Evolutionary conservation across 2,329 filamentous ascomycete genomes (phyloP), one percentile per base, ranked within the genome.

Genomic region (Neofusicoccum sp.): DNA sequence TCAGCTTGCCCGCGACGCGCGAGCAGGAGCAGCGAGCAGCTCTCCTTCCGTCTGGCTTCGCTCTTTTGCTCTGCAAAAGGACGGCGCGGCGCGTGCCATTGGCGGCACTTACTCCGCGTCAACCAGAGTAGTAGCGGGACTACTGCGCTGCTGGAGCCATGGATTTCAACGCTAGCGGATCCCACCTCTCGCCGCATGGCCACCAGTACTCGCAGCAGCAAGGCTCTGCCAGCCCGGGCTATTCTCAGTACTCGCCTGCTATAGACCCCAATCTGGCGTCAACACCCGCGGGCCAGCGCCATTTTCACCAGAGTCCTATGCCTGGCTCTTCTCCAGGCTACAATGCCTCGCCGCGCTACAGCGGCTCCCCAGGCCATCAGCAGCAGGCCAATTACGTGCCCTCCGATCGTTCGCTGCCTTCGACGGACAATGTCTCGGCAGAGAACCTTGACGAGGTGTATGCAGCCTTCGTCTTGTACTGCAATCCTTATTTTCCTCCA

Each of bases 401-500:
- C 5, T 71, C 73, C 58, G 82, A 84, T 67, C 80, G 83, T 56
- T 65, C 75, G 20, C 75, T 93, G 49, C 93, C 93, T 6, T 80
- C 86, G 60, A 85, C 83, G 64, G 79, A 86, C 63, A 48, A 9
- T 11, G 86, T 96, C 31, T 87, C 84, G 3, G 83, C 86, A 67
- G 83, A 84, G 1, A 89, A 83, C 11, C 87, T 97, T 65, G 90
- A 93, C 69, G 86, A 93, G 71, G 88, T 90, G 54, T 97, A 93
- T 72, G 87, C 93, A 62, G 76, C 80, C 66, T 97, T 97, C 73
- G 89, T 97, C 68, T 81, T 97, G 61, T 91, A 92, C 75, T 96
- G 93, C 80, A 97, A 97, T 73, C 93, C 93, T 4, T 87, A 85
- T 44, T 87, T 96, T 53, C 81, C 89, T 2, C 72, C 82, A n/a